phyloP scores from a whole-genome alignment of 106 monocot genomes.

The Platanthera zijinensis region DNA sequence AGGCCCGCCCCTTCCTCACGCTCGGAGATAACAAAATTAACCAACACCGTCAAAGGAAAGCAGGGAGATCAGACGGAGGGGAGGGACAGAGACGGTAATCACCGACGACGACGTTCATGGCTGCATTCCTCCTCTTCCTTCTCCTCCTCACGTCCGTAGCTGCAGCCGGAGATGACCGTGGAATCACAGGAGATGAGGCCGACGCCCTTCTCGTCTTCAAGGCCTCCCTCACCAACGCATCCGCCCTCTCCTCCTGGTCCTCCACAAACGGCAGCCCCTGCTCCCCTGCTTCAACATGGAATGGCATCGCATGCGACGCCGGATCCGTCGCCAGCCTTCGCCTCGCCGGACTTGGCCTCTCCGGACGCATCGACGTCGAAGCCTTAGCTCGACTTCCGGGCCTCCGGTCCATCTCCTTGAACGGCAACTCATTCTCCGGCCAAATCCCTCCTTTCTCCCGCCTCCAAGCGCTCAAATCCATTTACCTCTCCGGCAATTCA shows the following conservation, averaged over 20 bases:
- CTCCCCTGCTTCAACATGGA: slow-evolving; percentile 24
- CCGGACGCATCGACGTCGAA: slow-evolving; percentile 40
- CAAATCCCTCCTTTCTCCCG: slow-evolving; percentile 42
- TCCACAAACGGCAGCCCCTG: slow-evolving; percentile 21
- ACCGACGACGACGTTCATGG: slow-evolving; percentile 15
- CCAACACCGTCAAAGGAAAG: no score
- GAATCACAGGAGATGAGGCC: slow-evolving; percentile 11
- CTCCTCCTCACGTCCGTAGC: background rate
- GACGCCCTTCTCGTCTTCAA: slow-evolving; percentile 39
- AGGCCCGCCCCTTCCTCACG: background rate
- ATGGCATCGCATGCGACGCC: slow-evolving; percentile 46
- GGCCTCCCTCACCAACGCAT: slow-evolving; percentile 30
- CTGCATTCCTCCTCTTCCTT: slow-evolving; percentile 16
- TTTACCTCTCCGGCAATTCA: slow-evolving; percentile 53
- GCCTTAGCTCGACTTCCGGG: slow-evolving; percentile 33
- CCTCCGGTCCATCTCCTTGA: slow-evolving; percentile 52
- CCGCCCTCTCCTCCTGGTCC: slow-evolving; percentile 44
- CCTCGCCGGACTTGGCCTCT: slow-evolving; percentile 32
- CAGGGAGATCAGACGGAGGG: background rate
- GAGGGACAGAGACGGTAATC: background rate
- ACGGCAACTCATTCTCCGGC: slow-evolving; percentile 53
- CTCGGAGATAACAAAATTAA: background rate
- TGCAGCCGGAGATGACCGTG: slow-evolving; percentile 2
- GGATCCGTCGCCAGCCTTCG: slow-evolving; percentile 42
- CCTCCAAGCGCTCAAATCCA: slow-evolving; percentile 37